These are phyloP conservation scores for Macroventuria anomochaeta DNA, from an alignment of 2,329 filamentous ascomycete genomes.

Conservation along the genomic window DNA sequence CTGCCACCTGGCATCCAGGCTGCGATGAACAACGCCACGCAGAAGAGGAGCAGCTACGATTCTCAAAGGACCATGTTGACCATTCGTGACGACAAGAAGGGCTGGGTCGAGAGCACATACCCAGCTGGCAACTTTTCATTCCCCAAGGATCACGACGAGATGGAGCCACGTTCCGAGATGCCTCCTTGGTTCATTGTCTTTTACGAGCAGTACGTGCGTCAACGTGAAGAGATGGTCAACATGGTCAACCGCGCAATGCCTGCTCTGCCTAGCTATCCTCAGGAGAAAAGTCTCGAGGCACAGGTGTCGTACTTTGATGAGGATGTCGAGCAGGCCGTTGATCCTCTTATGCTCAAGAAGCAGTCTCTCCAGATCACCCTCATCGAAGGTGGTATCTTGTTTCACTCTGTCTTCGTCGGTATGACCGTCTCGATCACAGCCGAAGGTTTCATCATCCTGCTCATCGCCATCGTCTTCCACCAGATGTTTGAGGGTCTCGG, in stretches of 20 bases:
- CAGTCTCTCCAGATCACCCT: conserved; percentile 51
- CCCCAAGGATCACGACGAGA: conserved; percentile 32
- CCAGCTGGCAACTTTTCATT: conserved; percentile 40
- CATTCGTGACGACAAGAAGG: conserved; percentile 42
- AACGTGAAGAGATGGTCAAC: conserved; percentile 64
- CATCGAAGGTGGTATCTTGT: conserved; percentile 67
- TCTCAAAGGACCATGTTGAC: conserved; percentile 45
- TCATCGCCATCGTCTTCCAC: conserved; percentile 68
- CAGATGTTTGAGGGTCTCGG: conserved; percentile 69
- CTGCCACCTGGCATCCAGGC: conserved; percentile 34
- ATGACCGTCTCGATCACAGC: conserved; percentile 67
- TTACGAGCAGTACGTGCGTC: conserved; percentile 68
- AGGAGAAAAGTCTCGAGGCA: conserved; percentile 27
- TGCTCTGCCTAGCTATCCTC: conserved; percentile 40
- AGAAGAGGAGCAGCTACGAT: conserved; percentile 44
- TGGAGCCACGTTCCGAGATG: conserved; percentile 55
- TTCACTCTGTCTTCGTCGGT: conserved; percentile 69
- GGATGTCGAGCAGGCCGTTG: conserved; percentile 47
- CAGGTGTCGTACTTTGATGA: conserved; percentile 46
- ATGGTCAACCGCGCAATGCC: conserved; percentile 56
- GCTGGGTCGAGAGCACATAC: conserved; percentile 43
- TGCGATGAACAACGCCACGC: conserved; percentile 41
- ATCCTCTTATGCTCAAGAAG: conserved; percentile 49
- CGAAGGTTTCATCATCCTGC: conserved; percentile 63
- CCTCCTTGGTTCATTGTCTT: conserved; percentile 69